phyloP scores from a whole-genome alignment of 1,284 basidiomycete species.

The Sparassis latifolia region DNA sequence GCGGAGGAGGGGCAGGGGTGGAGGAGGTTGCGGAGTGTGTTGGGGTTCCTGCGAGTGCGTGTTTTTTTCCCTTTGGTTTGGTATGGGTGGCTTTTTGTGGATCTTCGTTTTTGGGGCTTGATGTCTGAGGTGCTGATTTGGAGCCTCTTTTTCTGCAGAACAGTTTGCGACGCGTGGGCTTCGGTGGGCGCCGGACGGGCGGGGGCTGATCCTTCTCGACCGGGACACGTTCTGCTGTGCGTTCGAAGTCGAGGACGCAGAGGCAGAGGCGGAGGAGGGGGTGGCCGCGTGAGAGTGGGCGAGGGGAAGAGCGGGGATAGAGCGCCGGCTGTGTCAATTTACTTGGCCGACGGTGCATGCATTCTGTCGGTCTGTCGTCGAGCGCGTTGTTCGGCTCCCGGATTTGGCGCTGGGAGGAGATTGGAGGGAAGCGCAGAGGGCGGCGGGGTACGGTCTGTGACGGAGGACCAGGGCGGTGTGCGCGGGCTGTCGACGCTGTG shows the following conservation, averaged over 20 bases:
- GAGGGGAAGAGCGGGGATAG: not conserved
- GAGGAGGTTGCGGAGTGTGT: slow-evolving; percentile 76
- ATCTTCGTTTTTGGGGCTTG: not conserved
- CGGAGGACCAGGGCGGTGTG: no score
- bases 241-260: slow-evolving; percentile 66
- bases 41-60: slow-evolving; percentile 71
- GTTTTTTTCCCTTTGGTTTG: not conserved
- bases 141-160: slow-evolving; percentile 30
- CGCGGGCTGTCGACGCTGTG: no score
- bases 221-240: slow-evolving; percentile 78
- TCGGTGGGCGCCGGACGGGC: slow-evolving; percentile 80
- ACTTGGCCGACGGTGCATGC: no score
- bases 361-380: no score
- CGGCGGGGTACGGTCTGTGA: no score
- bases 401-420: no score
- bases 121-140: not conserved
- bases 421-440: no score
- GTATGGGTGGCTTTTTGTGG: not conserved
- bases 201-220: slow-evolving; percentile 66
- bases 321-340: not conserved
- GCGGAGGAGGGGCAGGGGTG: slow-evolving; percentile 40
- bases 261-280: not conserved
- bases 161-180: slow-evolving; percentile 61
- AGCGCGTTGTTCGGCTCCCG: no score
- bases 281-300: not conserved